These are phyloP conservation scores for Glycine soja DNA, from an alignment of 306 rosid genomes.

Conservation along the genomic window DNA sequence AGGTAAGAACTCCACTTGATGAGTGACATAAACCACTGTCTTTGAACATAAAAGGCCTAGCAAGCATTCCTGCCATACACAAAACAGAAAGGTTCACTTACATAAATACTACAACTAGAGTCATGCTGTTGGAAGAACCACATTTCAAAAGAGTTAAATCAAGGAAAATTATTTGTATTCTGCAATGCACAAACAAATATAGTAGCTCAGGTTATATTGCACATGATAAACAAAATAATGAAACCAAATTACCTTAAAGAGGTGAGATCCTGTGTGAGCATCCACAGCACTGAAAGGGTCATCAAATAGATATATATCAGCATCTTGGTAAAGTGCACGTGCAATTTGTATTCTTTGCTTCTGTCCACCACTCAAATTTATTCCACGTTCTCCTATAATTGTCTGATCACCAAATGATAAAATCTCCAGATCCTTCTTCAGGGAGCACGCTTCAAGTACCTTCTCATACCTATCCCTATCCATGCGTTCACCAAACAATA, in stretches of 20 bases:
- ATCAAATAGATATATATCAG: slow-evolving; percentile 88
- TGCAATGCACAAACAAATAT: background rate
- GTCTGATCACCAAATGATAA: slow-evolving; percentile 89
- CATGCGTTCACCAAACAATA: slow-evolving; percentile 78
- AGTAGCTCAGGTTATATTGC: background rate
- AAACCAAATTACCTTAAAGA: slow-evolving; percentile 64
- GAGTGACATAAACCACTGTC: slow-evolving; percentile 82
- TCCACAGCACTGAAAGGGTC: slow-evolving; percentile 96
- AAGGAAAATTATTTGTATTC: background rate
- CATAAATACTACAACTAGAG: background rate
- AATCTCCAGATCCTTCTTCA: slow-evolving; percentile 82
- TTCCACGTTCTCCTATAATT: slow-evolving; percentile 88
- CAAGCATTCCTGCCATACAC: slow-evolving; percentile 70
- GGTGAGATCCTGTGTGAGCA: slow-evolving; percentile 96
- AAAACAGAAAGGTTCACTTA: slow-evolving; percentile 19
- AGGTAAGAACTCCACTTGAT: slow-evolving; percentile 91
- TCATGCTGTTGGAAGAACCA: background rate
- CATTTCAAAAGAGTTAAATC: background rate
- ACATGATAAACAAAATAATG: slow-evolving; percentile 30
- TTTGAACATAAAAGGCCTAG: slow-evolving; percentile 69
- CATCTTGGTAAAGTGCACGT: slow-evolving; percentile 84
- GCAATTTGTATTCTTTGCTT: slow-evolving; percentile 93
- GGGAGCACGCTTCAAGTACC: slow-evolving; percentile 85
- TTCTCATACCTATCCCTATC: slow-evolving; percentile 73
- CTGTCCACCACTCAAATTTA: slow-evolving; percentile 96